These are phyloP conservation scores for Astrocystis sublimbata DNA, from an alignment of 495 filamentous ascomycete species.

Conservation along the genomic window DNA sequence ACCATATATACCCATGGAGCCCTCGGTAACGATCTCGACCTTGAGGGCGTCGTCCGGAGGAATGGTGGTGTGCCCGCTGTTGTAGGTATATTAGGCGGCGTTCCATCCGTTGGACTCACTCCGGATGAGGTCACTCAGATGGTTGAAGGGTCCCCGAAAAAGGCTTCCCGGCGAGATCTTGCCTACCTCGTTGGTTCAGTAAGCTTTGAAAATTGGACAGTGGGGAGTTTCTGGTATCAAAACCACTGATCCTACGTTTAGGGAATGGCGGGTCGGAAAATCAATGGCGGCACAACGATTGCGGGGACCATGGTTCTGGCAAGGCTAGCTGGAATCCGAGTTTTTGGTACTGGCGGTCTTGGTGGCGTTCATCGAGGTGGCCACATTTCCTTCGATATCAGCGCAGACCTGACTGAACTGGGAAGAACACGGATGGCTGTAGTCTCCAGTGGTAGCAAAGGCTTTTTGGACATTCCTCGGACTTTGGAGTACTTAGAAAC, in stretches of 20 bases:
- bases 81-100: slow-evolving; percentile 78
- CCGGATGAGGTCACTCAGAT: slow-evolving; percentile 70
- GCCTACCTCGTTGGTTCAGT: slow-evolving; percentile 80
- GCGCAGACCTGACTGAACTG: slow-evolving; percentile 91
- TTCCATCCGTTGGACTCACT: slow-evolving; percentile 75
- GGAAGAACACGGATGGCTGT: slow-evolving; percentile 90
- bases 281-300: slow-evolving; percentile 90
- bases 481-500: slow-evolving; percentile 96
- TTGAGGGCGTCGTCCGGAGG: slow-evolving; percentile 74
- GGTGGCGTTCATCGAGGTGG: slow-evolving; percentile 94
- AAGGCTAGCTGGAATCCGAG: slow-evolving; percentile 80
- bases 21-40: slow-evolving; percentile 77
- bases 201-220: slow-evolving; percentile 25
- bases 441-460: slow-evolving; percentile 87
- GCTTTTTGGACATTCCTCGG: slow-evolving; percentile 87
- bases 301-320: slow-evolving; percentile 91
- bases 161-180: slow-evolving; percentile 84
- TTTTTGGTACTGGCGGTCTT: slow-evolving; percentile 84
- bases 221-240: slow-evolving; percentile 2
- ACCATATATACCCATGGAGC: slow-evolving; percentile 80
- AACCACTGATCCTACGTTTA: slow-evolving; percentile 32
- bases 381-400: slow-evolving; percentile 85
- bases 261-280: slow-evolving; percentile 61
- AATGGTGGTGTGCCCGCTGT: slow-evolving; percentile 92
- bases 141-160: slow-evolving; percentile 66